Percentiles rank a stretch among this genome's conserved stretches.
These are phyloP conservation scores for Epichloe gansuensis DNA, from an alignment of 2,329 filamentous ascomycete genomes.

Conservation along the genomic window DNA sequence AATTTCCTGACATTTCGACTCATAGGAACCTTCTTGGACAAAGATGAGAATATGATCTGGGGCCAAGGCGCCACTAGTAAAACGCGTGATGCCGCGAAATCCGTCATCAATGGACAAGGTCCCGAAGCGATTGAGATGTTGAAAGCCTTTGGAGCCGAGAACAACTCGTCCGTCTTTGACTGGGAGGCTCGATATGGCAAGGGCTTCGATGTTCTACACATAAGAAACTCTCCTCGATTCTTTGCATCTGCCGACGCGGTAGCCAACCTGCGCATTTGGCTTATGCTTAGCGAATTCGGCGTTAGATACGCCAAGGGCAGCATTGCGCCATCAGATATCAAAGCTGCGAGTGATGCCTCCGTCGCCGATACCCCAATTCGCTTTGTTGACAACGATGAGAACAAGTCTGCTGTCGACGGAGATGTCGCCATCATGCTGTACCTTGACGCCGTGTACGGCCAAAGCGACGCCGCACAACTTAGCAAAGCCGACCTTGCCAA, in stretches of 20 bases:
- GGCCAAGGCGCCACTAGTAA: constrained; percentile 78
- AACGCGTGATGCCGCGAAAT: constrained; percentile 41
- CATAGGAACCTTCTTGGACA: constrained; percentile 74
- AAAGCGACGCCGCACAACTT: constrained; percentile 12
- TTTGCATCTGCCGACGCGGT: constrained; percentile 36
- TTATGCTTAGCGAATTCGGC: constrained; percentile 38
- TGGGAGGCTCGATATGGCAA: constrained; percentile 66
- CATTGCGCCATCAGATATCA: constrained; percentile 11
- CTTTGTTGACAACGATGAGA: constrained; percentile 42
- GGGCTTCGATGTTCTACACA: constrained; percentile 76
- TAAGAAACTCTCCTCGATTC: constrained; percentile 38
- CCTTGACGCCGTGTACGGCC: constrained; percentile 41
- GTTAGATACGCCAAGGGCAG: constrained; percentile 36
- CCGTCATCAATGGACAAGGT: constrained; percentile 58
- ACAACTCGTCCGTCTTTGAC: constrained; percentile 57
- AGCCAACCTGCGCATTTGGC: constrained; percentile 35
- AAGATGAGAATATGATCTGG: constrained; percentile 61
- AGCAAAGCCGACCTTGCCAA: constrained; percentile 21
- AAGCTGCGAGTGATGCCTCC: neutral
- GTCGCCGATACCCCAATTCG: constrained; percentile 24
- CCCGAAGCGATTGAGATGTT: constrained; percentile 58
- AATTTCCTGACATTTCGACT: constrained; percentile 87
- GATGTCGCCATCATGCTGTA: constrained; percentile 46
- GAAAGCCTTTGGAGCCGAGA: constrained; percentile 73
- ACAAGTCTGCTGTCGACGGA: constrained; percentile 35